A percentile compares a stretch with the other conserved stretches of the same genome.
Conservation (phyloP, 768 basidiomycete genomes). For the Lepiota brunneoincarnata region DNA sequence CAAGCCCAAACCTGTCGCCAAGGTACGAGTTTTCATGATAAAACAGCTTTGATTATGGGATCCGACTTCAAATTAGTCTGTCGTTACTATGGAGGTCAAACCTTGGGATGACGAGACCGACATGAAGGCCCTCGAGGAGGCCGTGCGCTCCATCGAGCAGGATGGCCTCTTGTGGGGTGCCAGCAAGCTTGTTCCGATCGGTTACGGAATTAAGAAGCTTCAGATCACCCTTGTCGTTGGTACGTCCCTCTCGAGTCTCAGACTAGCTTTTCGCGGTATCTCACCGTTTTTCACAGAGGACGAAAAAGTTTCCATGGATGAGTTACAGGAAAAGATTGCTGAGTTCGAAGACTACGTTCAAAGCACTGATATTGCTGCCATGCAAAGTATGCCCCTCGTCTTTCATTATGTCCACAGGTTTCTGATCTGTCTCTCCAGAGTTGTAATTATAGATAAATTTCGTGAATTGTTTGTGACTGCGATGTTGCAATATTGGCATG, state of each 20-base stretch:
- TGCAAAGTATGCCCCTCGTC: conserved; percentile 69
- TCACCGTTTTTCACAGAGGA: conserved; percentile 66
- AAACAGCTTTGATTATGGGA: conserved; percentile 1
- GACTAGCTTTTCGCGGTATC: neutral
- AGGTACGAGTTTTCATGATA: conserved; percentile 45
- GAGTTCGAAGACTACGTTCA: conserved; percentile 89
- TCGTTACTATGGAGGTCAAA: conserved; percentile 97
- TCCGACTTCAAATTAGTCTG: conserved; percentile 55
- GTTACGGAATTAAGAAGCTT: conserved; percentile 91
- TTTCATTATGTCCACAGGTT: neutral
- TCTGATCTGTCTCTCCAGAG: conserved; percentile 10
- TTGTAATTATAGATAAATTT: conserved; percentile 8
- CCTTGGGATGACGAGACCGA: conserved; percentile 99
- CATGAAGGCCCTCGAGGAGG: conserved; percentile 81
- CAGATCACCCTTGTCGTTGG: conserved; percentile 65
- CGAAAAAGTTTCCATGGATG: conserved; percentile 88
- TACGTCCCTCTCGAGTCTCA: conserved; percentile 26
- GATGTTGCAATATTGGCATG: neutral
- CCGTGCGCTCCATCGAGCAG: conserved; percentile 83
- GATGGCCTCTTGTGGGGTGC: conserved; percentile 96
- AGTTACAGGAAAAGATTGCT: conserved; percentile 86
- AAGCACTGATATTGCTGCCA: conserved; percentile 88
- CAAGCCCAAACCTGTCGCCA: conserved; percentile 86
- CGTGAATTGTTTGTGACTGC: neutral
- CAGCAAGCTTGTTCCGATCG: conserved; percentile 89